Conservation (phyloP, 129 eudicot species). For the Lactuca saligna region DNA sequence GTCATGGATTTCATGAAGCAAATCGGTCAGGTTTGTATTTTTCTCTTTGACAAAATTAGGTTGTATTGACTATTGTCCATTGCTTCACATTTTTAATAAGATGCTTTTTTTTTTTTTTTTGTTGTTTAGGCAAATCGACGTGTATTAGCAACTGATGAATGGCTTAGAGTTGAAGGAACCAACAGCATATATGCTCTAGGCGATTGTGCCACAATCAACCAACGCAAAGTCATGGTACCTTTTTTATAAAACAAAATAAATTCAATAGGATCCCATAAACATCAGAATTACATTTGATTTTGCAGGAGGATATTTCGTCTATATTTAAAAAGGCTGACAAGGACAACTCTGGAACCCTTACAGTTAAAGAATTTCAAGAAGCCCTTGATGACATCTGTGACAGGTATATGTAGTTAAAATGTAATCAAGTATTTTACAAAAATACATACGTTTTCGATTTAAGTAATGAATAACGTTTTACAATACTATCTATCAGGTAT, state of each 20-base stretch:
- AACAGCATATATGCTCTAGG: conserved; percentile 79
- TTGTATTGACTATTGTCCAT: too few relatives aligned
- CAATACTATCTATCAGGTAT: conserved; percentile 23
- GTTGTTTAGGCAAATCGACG: conserved; percentile 70
- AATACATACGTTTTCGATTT: too few relatives aligned
- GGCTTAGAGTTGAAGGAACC: conserved; percentile 79
- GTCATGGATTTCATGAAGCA: conserved; percentile 88
- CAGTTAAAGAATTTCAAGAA: conserved; percentile 79
- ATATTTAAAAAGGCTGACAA: conserved; percentile 77
- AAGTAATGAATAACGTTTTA: too few relatives aligned
- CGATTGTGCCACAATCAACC: conserved; percentile 88
- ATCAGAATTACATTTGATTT: not conserved
- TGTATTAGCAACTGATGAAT: conserved; percentile 88
- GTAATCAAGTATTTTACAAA: too few relatives aligned
- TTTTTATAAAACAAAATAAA: conserved; percentile 16
- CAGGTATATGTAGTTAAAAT: conserved; percentile 20
- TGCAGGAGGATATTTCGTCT: conserved; percentile 72
- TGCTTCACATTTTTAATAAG: too few relatives aligned
- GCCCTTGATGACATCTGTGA: conserved; percentile 72
- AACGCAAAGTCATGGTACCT: conserved; percentile 82
- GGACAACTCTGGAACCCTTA: conserved; percentile 81
- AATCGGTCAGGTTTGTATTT: conserved; percentile 80
- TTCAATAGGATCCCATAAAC: conserved; percentile 19
- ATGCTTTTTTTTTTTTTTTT: conserved; percentile 28
- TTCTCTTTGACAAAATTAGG: not conserved